A percentile compares a stretch with the other conserved stretches of the same genome.
phyloP scores from a whole-genome alignment of 208 protist genomes.

The Porcisia hertigi region DNA sequence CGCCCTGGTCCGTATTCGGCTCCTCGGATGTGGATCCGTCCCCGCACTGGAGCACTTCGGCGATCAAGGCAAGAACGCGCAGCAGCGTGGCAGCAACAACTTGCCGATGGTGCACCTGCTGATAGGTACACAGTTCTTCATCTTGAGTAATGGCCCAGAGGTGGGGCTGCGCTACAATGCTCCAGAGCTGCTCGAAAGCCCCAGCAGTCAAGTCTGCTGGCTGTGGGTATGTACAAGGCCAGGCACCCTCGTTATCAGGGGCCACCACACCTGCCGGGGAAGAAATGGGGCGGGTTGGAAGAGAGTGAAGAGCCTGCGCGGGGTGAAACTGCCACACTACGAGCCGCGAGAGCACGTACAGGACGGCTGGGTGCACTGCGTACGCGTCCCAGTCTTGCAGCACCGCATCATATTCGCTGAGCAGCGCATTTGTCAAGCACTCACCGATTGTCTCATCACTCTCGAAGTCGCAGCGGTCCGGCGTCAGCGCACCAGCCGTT shows the following conservation, averaged over 20 bases:
- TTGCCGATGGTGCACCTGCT: constrained; percentile 81
- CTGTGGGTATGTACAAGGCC: constrained; percentile 25
- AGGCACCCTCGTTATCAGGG: neutral
- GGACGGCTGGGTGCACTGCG: constrained; percentile 65
- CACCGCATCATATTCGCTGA: constrained; percentile 60
- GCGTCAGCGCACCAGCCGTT: neutral
- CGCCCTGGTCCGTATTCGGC: constrained; percentile 6
- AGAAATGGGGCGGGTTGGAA: neutral
- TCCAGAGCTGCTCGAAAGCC: constrained; percentile 84
- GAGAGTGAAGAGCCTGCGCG: neutral
- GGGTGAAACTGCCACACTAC: constrained; percentile 84
- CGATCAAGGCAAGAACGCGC: constrained; percentile 60
- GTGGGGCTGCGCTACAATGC: constrained; percentile 69
- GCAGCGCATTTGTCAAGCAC: constrained; percentile 53
- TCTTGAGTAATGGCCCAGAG: constrained; percentile 84
- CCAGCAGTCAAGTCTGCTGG: constrained; percentile 61
- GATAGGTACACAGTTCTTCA: constrained; percentile 68
- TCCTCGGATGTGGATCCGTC: neutral
- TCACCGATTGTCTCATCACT: constrained; percentile 45
- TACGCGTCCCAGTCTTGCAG: constrained; percentile 86
- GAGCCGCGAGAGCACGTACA: constrained; percentile 78
- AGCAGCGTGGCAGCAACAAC: constrained; percentile 75
- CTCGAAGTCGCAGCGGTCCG: neutral
- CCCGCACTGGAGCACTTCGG: constrained; percentile 25
- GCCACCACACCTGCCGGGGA: neutral